Percentiles rank a stretch among this genome's conserved stretches.
Evolutionary conservation across 2,329 filamentous ascomycete genomes (phyloP).

Genomic region (Fusarium praegraminearum): DNA sequence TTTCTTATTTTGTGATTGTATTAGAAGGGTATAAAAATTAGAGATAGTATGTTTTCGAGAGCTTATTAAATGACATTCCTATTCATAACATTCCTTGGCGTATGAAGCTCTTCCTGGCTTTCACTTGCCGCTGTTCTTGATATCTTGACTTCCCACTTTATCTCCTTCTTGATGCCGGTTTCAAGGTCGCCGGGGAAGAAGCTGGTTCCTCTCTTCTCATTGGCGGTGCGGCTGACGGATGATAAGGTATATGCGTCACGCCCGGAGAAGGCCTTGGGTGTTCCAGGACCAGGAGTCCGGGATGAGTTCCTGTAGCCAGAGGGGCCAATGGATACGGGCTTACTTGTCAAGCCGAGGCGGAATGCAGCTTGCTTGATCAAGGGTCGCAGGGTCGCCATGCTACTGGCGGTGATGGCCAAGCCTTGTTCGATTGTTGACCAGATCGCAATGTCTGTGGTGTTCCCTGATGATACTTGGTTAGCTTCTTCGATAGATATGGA

Average conservation of each 20-base stretch:
- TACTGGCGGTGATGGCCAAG: slow-evolving; percentile 59
- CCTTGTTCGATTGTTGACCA: slow-evolving; percentile 61
- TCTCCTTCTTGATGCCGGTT: slow-evolving; percentile 23
- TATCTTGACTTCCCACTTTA: slow-evolving; percentile 30
- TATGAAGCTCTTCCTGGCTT: slow-evolving; percentile 36
- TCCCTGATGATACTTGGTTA: slow-evolving; percentile 36
- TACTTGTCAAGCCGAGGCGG: slow-evolving; percentile 32
- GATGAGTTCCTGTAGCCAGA: slow-evolving; percentile 20
- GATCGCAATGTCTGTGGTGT: slow-evolving; percentile 57
- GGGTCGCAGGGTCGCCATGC: slow-evolving; percentile 58
- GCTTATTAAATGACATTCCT: neutral
- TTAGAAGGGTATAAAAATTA: neutral
- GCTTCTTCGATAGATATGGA: accelerated
- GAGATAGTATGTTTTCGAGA: neutral
- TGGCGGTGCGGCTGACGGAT: slow-evolving; percentile 10
- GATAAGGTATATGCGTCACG: slow-evolving; percentile 30
- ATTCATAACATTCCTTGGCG: neutral
- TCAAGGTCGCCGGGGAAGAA: slow-evolving; percentile 4
- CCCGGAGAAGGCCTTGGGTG: slow-evolving; percentile 18
- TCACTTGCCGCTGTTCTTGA: slow-evolving; percentile 20
- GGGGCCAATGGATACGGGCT: slow-evolving; percentile 22
- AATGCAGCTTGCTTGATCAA: slow-evolving; percentile 48
- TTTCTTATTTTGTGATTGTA: neutral
- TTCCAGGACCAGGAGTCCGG: slow-evolving; percentile 31
- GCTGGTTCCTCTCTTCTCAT: neutral